phyloP scores from a whole-genome alignment of 805 yeast species.

The Metschnikowia drakensbergensis region DNA sequence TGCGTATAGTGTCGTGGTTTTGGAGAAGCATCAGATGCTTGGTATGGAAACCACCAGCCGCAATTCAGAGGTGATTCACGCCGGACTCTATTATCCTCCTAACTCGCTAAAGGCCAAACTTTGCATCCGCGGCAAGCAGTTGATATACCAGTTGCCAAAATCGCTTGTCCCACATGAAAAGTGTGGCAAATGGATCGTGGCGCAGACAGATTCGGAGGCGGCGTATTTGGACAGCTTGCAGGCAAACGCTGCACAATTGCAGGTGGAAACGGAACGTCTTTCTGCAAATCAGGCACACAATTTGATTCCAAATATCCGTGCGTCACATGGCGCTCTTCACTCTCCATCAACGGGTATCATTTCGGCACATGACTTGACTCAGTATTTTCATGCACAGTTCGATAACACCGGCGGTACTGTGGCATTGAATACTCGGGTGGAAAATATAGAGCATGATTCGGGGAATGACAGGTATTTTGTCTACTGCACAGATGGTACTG shows the following conservation, averaged over 20 bases:
- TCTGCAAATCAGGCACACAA: conserved; percentile 40
- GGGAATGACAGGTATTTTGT: conserved; percentile 22
- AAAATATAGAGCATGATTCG: conserved; percentile 29
- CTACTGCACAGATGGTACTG: conserved; percentile 23
- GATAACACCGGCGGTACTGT: conserved; percentile 61
- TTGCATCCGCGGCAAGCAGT: conserved; percentile 71
- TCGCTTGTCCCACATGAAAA: conserved; percentile 46
- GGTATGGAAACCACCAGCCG: conserved; percentile 87
- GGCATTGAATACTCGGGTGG: conserved; percentile 59
- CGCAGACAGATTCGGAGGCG: conserved; percentile 64
- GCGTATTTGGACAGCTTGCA: conserved; percentile 55
- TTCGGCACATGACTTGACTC: conserved; percentile 74
- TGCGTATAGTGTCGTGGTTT: conserved; percentile 52
- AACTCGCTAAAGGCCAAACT: conserved; percentile 62
- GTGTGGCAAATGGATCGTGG: conserved; percentile 87
- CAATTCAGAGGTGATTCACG: conserved; percentile 91
- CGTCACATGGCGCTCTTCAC: conserved; percentile 55
- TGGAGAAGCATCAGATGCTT: conserved; percentile 62
- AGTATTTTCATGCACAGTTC: conserved; percentile 50
- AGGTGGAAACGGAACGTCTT: conserved; percentile 57
- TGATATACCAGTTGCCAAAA: conserved; percentile 48
- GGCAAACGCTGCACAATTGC: conserved; percentile 46
- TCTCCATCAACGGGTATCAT: conserved; percentile 86
- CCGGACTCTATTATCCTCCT: conserved; percentile 78
- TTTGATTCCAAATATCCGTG: conserved; percentile 66